These are phyloP conservation scores for Macadamia tetraphylla DNA, from an alignment of 164 flowering plant genomes.

Conservation along the genomic window DNA sequence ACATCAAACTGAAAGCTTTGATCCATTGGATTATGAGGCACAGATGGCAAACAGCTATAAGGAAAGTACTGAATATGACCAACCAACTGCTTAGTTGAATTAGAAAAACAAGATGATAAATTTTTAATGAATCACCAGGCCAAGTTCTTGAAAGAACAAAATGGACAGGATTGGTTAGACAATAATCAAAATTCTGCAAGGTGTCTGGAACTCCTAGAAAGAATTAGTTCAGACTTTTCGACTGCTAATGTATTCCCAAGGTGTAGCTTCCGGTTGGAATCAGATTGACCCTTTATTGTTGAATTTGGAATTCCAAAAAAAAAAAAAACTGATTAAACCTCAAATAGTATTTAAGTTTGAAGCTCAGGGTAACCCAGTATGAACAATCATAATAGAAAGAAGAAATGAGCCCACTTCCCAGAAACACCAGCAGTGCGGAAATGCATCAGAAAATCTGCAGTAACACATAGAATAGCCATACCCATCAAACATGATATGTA, in stretches of 20 bases:
- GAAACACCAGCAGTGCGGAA: not conserved
- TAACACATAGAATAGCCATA: no score
- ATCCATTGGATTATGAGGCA: no score
- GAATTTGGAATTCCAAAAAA: not conserved
- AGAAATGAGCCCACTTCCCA: no score
- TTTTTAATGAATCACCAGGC: no score
- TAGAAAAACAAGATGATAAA: no score
- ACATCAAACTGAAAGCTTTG: not conserved
- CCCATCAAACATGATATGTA: no score
- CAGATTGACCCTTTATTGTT: slow-evolving; percentile 1
- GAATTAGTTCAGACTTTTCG: not conserved
- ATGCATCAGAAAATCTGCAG: not conserved
- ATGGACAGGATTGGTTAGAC: no score
- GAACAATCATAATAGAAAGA: not conserved
- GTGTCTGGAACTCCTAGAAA: not conserved
- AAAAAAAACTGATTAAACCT: slow-evolving; percentile 8
- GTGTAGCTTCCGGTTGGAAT: not conserved
- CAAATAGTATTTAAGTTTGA: slow-evolving; percentile 1
- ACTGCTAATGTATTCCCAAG: not conserved
- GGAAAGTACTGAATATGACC: no score
- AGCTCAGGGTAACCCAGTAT: not conserved
- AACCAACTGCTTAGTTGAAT: no score
- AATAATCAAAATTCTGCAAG: no score
- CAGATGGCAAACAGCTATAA: no score
- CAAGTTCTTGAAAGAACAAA: no score